Base-by-base conservation (phyloP, 2,329 filamentous ascomycete species). In the Xenosphaeropsis pyriputrescens region DNA sequence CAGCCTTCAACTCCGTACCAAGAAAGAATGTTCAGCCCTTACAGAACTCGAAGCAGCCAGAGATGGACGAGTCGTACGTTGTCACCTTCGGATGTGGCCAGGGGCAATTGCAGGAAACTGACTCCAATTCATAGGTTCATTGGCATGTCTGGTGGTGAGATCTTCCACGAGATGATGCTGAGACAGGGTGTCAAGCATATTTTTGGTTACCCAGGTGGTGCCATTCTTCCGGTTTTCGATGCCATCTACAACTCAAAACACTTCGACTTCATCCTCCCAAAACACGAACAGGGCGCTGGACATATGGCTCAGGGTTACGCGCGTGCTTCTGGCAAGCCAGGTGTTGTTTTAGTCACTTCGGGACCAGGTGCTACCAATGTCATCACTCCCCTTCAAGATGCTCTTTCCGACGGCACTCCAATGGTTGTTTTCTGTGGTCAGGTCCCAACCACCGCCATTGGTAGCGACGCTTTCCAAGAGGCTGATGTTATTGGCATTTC, bases 111-210 rank as follows among this genome's bases (percentile, higher is more conserved):
- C n/a, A 17, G 6, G 33, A 32, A 33, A 13, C 37, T 38, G 35
- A 32, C 31, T 17, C 5, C 18, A 26, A 29, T 17, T 37, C 41
- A 39, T 47, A 85, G 79, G 43, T 93, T 96, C 60, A 85, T 96
- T 54, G 89, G 89, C 45, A 89, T 88, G 70, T 93, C 77, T 36
- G 89, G 91, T 56, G 91, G 91, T 56, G 80, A 95, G 61, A 95
- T 96, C 51, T 94, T 96, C 62, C 88, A 96, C 61, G 89, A 96
- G 64, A 96, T 96, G 89, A 95, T 98, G 88, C 70, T 93, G 44
- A 73, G 89, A 54, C 83, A 89, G 51, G 74, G 70, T 50, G 89
- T 98, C 40, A 91, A 95, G 66, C 85, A 95, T 59, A 74, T 96
- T 55, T 96, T 39, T 36, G 38, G 38, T 18, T 39, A 39, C 29